Evolutionary conservation across 305 asterid species (phyloP).

Genomic region (Rubia balearica): DNA sequence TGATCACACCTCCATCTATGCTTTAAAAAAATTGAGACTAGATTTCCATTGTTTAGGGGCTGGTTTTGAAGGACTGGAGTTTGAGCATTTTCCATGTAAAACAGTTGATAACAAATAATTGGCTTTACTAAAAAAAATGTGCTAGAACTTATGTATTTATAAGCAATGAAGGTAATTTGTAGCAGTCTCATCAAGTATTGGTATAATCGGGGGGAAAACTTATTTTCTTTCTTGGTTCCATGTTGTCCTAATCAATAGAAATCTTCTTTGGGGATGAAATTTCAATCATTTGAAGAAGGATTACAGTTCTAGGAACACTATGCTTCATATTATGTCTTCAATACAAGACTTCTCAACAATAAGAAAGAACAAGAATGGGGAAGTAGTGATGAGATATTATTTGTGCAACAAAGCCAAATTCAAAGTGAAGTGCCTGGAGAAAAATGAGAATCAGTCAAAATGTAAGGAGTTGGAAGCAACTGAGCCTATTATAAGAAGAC

Average conservation of each 20-base stretch:
- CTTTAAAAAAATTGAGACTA: constrained; percentile 41
- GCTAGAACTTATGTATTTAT: neutral
- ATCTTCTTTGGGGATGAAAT: neutral
- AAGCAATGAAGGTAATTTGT: neutral
- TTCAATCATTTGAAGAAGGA: neutral
- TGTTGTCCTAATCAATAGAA: neutral
- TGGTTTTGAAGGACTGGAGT: constrained; percentile 17
- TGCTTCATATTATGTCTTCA: neutral
- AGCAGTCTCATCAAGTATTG: neutral
- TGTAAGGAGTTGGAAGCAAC: too few relatives aligned
- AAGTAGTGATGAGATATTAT: too few relatives aligned
- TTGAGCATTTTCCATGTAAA: neutral
- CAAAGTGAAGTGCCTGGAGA: too few relatives aligned
- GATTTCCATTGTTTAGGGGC: constrained; percentile 31
- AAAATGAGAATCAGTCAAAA: too few relatives aligned
- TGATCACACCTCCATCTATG: constrained; percentile 66
- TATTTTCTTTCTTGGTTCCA: neutral
- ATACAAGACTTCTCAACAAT: too few relatives aligned
- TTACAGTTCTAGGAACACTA: neutral
- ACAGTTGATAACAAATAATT: neutral
- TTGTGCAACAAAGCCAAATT: too few relatives aligned
- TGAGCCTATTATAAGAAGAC: too few relatives aligned
- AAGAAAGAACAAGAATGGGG: too few relatives aligned
- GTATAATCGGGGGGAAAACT: too few relatives aligned
- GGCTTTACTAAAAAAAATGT: neutral